A percentile compares a stretch with the other conserved stretches of the same genome.
These are phyloP conservation scores for Solanum tarijense DNA, from an alignment of 257 asterid species.

Conservation along the genomic window DNA sequence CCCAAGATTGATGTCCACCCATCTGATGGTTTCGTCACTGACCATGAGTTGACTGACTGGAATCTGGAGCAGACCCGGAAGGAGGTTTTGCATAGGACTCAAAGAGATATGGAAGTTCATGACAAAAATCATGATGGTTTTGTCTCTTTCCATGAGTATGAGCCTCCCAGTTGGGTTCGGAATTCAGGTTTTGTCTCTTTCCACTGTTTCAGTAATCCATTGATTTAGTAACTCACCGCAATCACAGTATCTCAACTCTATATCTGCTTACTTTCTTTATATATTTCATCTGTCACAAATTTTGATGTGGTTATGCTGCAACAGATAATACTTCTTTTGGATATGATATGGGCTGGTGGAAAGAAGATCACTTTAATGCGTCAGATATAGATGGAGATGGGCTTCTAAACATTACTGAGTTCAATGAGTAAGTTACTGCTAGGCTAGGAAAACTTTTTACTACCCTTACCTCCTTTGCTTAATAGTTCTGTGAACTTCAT, in stretches of 20 bases:
- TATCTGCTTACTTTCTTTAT: background rate
- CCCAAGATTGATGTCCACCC: slow-evolving; percentile 85
- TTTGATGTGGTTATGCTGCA: background rate
- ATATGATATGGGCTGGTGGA: slow-evolving; percentile 96
- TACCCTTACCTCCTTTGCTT: background rate
- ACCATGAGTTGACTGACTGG: slow-evolving; percentile 72
- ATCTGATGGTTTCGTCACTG: slow-evolving; percentile 56
- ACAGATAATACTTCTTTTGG: slow-evolving; percentile 60
- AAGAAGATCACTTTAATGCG: slow-evolving; percentile 90
- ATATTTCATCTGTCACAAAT: background rate
- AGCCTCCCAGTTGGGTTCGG: slow-evolving; percentile 80
- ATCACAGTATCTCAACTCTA: background rate
- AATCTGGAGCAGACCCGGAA: slow-evolving; percentile 57
- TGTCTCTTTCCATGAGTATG: slow-evolving; percentile 71
- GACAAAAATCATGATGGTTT: slow-evolving; percentile 83
- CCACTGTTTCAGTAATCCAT: background rate
- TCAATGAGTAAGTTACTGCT: slow-evolving; percentile 67
- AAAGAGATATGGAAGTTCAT: slow-evolving; percentile 79
- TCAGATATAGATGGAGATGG: slow-evolving; percentile 89
- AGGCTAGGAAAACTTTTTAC: background rate
- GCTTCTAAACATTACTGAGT: slow-evolving; percentile 68
- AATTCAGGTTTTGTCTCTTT: slow-evolving; percentile 26
- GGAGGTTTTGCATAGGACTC: slow-evolving; percentile 80
- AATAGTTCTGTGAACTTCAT: background rate
- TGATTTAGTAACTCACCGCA: background rate